Percentiles rank a stretch among this genome's conserved stretches.
Conservation (phyloP, 2,329 filamentous ascomycete genomes). For the Rachicladosporium sp. region DNA sequence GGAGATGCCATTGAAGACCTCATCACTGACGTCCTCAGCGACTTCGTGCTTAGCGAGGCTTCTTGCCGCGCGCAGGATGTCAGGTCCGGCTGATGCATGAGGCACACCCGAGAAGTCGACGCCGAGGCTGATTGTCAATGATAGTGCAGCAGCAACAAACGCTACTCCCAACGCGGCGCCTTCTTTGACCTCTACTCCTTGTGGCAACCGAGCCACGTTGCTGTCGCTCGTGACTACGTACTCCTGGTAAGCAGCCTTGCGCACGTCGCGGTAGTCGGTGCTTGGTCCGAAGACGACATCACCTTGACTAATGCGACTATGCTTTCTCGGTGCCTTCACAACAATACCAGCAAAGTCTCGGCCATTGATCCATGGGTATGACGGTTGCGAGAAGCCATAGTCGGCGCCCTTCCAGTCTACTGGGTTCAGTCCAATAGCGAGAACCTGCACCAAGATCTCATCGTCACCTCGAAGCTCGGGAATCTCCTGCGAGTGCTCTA, state of each 20-base stretch:
- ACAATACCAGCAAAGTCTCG: constrained; percentile 58
- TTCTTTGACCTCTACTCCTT: constrained; percentile 38
- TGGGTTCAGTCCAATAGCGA: constrained; percentile 59
- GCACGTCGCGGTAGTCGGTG: constrained; percentile 60
- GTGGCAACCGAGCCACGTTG: constrained; percentile 52
- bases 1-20: constrained; percentile 47
- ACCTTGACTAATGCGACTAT: constrained; percentile 41
- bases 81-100: constrained; percentile 38
- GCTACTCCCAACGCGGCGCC: constrained; percentile 57
- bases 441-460: constrained; percentile 51
- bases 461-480: constrained; percentile 24
- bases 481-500: constrained; percentile 18
- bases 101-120: constrained; percentile 45
- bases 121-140: constrained; percentile 58
- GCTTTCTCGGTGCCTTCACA: constrained; percentile 32
- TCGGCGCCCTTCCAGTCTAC: constrained; percentile 64
- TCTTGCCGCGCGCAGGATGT: constrained; percentile 43
- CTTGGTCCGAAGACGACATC: constrained; percentile 52
- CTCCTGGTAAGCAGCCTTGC: constrained; percentile 61
- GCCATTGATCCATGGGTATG: constrained; percentile 56
- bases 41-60: constrained; percentile 36
- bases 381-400: constrained; percentile 57
- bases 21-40: constrained; percentile 48
- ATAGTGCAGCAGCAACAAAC: constrained; percentile 56
- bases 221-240: constrained; percentile 53